Base-by-base conservation (phyloP, 177 flowering plant species). In the Vitis hybrid region DNA sequence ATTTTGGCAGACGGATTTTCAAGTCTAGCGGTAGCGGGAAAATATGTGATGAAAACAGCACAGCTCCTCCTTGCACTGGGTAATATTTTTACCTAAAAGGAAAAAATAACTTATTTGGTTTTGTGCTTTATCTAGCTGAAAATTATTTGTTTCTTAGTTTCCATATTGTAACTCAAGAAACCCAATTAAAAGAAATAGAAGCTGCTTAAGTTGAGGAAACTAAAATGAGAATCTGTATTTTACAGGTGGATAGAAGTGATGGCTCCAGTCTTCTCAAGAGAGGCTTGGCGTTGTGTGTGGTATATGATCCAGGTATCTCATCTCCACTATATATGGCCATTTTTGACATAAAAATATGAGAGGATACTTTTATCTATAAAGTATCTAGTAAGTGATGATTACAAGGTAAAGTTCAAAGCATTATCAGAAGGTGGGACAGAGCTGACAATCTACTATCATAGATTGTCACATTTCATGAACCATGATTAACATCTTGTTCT, bases 201-300 rank as follows among this genome's bases (percentile, higher is more conserved):
- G 50, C 14, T 32, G 5, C 4, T 7, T 63, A 17, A 40, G 2
- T 46, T 67, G 27, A 18, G 32, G 60, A 56, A 17, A 55, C 52
- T 57, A 3, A 65, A 40, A 49, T 4, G 19, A 56, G 32, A 46
- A 27, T 64, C 66, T 65, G 1, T 66, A 21, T 71, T 69, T 48
- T 59, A 17, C 78, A 91, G 94, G 76, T 91, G 94, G 94, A 85
- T 91, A 65, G 97, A 91, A 70, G 80, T 89, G 79, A 91, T 91
- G 97, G 94, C 97, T 57, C 97, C 97, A 35, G 94, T 91, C 15
- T 91, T 91, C 76, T 88, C 97, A 6, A 75, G 73, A 75, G 86
- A 85, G 67, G 89, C 97, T 10, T 91, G 94, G 97, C 89, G 84
- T 27, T 91, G 97, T 74, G 86, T 82, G 32, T 91, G 97, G 97